Evolutionary conservation across 176 grass and related monocot species (phyloP), one percentile per base, ranked within the genome.

Genomic region (Tuctoria greenei): DNA sequence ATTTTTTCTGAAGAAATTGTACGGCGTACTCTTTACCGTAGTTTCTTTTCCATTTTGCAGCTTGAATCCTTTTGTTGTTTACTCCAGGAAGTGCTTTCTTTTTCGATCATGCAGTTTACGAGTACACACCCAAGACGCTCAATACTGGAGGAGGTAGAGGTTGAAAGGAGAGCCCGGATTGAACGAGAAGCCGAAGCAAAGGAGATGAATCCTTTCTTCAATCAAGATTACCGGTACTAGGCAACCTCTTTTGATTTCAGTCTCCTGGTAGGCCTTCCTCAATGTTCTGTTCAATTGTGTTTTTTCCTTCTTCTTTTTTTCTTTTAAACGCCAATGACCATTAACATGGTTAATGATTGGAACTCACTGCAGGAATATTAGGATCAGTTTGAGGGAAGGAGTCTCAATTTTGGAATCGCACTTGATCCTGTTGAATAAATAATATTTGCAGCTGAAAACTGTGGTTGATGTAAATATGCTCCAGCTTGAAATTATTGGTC

Each of bases 61-160:
- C 47, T 79, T 15, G 10, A 26, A 23, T 52, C 20, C 12, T 58
- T 58, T 65, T 44, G 52, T 52, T 6, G 21, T 78, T 81, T 43
- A 23, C 24, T 47, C 18, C n/a, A 63, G 16, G 16, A 1, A 76
- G 26, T 83, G 38, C 10, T 61, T 16, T 87, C 10, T 37, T 27
- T 38, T 75, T 77, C 25, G 56, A 27, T 55, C 17, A 1, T 87
- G 55, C 87, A 99, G 92, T 86, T 88, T 21, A 79, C 71, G 49
- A 76, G 67, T 74, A 76, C 87, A 71, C 86, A 92, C 42, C 24
- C 82, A 21, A 86, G 79, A 16, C 90, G 85, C 26, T 85, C 96
- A 16, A 87, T 99, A 71, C 74, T 99, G 52, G 96, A 99, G 79
- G 96, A 95, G 87, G 96, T 99, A 45, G 92, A 99, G 64, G 85